These are phyloP conservation scores for Vanderwaltozyma tropicalis DNA, from an alignment of 805 yeast species.

Conservation along the genomic window DNA sequence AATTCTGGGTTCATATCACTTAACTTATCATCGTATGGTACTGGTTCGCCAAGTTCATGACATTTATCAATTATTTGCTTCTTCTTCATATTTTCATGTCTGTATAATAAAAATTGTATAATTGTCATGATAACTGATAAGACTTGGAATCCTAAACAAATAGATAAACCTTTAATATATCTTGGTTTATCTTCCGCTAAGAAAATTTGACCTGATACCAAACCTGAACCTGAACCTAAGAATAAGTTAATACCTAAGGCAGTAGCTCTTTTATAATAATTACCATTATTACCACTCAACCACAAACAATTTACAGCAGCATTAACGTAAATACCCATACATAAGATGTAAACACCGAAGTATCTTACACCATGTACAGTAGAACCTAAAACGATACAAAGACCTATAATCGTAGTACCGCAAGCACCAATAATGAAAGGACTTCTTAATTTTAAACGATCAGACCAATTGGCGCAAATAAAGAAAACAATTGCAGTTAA, in stretches of 20 bases:
- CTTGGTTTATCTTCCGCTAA: slow-evolving; percentile 31
- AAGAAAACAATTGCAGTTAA: slow-evolving; percentile 60
- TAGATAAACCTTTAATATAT: slow-evolving; percentile 31
- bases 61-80: slow-evolving; percentile 26
- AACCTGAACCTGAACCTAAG: slow-evolving; percentile 30
- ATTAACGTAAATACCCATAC: slow-evolving; percentile 32
- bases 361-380: slow-evolving; percentile 29
- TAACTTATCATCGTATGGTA: slow-evolving; percentile 26
- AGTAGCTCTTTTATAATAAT: slow-evolving; percentile 33
- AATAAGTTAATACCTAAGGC: slow-evolving; percentile 31
- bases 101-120: slow-evolving; percentile 26
- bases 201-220: slow-evolving; percentile 31
- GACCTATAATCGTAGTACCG: slow-evolving; percentile 26
- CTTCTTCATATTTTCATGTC: slow-evolving; percentile 31
- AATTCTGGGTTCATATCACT: slow-evolving; percentile 36
- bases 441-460: slow-evolving; percentile 38
- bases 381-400: slow-evolving; percentile 27
- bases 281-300: slow-evolving; percentile 32
- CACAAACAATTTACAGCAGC: slow-evolving; percentile 33
- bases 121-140: slow-evolving; percentile 31
- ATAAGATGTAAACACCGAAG: slow-evolving; percentile 31
- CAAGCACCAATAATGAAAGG: slow-evolving; percentile 30
- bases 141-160: slow-evolving; percentile 35
- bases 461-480: slow-evolving; percentile 54
- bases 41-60: slow-evolving; percentile 25